Base-by-base conservation (phyloP, 306 rosid species). In the Corylus americana region DNA sequence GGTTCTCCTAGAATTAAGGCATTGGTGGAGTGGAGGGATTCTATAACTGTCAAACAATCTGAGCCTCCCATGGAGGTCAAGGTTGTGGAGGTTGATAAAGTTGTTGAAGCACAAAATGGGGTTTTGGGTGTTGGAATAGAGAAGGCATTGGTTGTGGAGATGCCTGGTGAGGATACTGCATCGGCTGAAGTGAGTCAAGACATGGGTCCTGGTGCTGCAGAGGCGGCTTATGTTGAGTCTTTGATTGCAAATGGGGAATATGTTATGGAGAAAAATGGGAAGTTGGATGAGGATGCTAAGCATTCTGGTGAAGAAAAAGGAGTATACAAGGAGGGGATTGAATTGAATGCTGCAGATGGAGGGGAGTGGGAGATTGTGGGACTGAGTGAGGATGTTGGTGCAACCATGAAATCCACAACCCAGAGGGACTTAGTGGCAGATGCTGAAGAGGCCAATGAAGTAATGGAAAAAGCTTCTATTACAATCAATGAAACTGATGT, bases 1-100 rank as follows among this genome's bases (percentile, higher is more conserved):
- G 17, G 25, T 76, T 79, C 78, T 4, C 86, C 77, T 6, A 83
- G 83, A 68, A 64, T 89, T 75, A 78, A 49, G 84, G 68, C 51
- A 25, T 16, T 47, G 10, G 74, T 76, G 50, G 55, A 39, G 61
- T 63, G 63, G 42, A 63, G 25, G 71, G 80, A 68, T 50, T 82
- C 76, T 49, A 44, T 77, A 57, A 73, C 50, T n/a, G 37, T 35
- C 67, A 64, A 70, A 47, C 86, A 78, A 39, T 72, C 80, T n/a
- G 75, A 62, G 45, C 73, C 44, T 76, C 74, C 74, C 10, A 59
- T 64, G 29, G 79, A 72, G 44, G 49, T 80, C 7, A 44, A 59
- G 51, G 64, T 67, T 55, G 63, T 29, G 61, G 70, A 73, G 27
- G 53, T 25, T 70, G 64, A 64, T 68, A 44, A 54, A 64, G 73